Evolutionary conservation across 257 asterid species (phyloP), one percentile per base, ranked within the genome.

Genomic region (Catharanthus roseus): DNA sequence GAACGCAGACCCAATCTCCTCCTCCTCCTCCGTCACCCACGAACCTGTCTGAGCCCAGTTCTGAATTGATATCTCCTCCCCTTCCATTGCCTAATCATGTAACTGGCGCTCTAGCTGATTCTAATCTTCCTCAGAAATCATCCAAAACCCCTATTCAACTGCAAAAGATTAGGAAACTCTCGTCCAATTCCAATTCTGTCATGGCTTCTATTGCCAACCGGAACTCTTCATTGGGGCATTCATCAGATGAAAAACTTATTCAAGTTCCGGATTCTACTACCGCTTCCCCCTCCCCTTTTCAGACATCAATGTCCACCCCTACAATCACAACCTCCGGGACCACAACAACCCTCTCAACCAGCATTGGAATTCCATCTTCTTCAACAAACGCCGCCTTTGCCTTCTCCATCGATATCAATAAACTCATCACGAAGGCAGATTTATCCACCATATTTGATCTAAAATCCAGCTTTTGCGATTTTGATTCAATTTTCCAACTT

Each of bases 141-240:
- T 82, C 88, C 72, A 90, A 93, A 82, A 93, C 89, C 57, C 98
- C 97, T 61, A 90, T 93, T 78, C 96, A 96, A 44, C 98, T 97
- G 66, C 97, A 81, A 26, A 93, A 93, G 74, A 89, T 93, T 71
- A 90, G 98, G 18, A 90, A 89, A 67, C 96, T 93, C 19, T 92
- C 93, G 16, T 65, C 80, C 58, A 75, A 81, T 51, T 38, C 84
- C 55, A 15, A 72, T 65, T 28, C 54, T 68, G 44, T 42, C 80
- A 10, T 70, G 62, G 11, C 72, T 72, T 21, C 77, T 38, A 9
- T 57, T 24, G 16, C 33, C 50, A 21, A 34, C 29, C 21, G 23
- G n/a, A 15, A 50, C 72, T n/a, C n/a, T n/a, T 19, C 72, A 79
- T 1, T 70, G 74, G 3, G 36, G 63, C 63, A 34, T 8, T n/a